Conservation (phyloP, 2,329 filamentous ascomycete genomes). For the Boeremia exigua region DNA sequence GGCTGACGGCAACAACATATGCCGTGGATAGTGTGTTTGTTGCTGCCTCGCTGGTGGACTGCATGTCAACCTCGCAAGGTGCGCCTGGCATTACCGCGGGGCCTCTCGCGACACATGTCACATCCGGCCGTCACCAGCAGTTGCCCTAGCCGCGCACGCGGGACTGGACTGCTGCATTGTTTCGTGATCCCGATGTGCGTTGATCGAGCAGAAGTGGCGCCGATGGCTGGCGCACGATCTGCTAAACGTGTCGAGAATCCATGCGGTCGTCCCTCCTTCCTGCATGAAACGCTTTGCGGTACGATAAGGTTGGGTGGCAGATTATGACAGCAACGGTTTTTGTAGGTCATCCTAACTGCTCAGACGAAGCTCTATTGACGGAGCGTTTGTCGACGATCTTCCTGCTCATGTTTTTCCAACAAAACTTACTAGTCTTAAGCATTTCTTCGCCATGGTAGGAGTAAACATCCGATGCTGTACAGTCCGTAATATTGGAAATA, state of each 20-base stretch:
- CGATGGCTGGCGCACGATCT: background rate
- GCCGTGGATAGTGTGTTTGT: background rate
- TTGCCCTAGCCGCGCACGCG: background rate
- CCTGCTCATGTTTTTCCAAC: too few relatives aligned
- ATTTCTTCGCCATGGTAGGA: too few relatives aligned
- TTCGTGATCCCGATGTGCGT: background rate
- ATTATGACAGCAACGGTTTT: too few relatives aligned
- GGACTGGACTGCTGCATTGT: background rate
- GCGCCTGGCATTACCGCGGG: conserved; percentile 8
- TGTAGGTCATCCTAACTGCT: too few relatives aligned
- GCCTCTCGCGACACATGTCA: conserved; percentile 4
- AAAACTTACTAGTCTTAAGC: too few relatives aligned
- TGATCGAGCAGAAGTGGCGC: background rate
- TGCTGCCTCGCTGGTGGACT: background rate
- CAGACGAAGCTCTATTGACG: too few relatives aligned
- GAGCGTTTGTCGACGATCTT: too few relatives aligned
- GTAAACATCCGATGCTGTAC: too few relatives aligned
- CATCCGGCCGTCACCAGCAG: background rate
- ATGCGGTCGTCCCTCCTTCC: background rate
- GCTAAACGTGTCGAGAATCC: background rate
- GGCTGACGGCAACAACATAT: conserved; percentile 1
- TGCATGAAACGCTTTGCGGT: too few relatives aligned
- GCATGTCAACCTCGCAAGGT: background rate
- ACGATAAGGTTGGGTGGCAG: too few relatives aligned
- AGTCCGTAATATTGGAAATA: too few relatives aligned